phyloP scores from a whole-genome alignment of 371 early-diverging fungal species.

The Mucor indicus region DNA sequence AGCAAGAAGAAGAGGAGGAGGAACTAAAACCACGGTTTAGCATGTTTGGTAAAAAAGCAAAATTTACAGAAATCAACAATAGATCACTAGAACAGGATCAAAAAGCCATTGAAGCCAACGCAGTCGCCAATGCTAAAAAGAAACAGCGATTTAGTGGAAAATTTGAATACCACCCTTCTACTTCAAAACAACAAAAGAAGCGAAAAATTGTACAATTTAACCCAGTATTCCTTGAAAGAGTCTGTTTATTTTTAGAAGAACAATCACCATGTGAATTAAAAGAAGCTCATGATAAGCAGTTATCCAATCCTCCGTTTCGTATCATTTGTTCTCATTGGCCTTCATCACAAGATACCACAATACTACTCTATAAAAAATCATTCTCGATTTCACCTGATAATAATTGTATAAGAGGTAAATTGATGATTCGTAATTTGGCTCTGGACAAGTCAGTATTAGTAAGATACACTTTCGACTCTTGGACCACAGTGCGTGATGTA shows the following conservation, averaged over 20 bases:
- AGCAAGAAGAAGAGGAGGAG: neutral
- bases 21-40: constrained; percentile 18
- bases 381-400: constrained; percentile 25
- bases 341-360: neutral
- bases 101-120: neutral
- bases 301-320: constrained; percentile 10
- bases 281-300: constrained; percentile 7
- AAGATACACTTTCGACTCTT: constrained; percentile 61
- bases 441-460: constrained; percentile 67
- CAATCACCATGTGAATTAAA: constrained; percentile 46
- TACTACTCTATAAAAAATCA: constrained; percentile 16
- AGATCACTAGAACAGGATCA: neutral
- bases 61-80: constrained; percentile 7
- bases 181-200: neutral
- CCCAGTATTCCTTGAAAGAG: constrained; percentile 49
- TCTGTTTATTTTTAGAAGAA: constrained; percentile 43
- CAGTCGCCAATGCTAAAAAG: constrained; percentile 2
- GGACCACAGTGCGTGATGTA: constrained; percentile 58
- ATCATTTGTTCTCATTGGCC: constrained; percentile 20
- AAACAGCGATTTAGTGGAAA: constrained; percentile 7
- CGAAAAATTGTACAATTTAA: constrained; percentile 45
- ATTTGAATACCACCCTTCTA: constrained; percentile 11
- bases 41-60: constrained; percentile 19
- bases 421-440: constrained; percentile 71
- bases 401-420: constrained; percentile 43